Base-by-base conservation (phyloP, 805 yeast species). In the Kluyveromyces wickerhamii region DNA sequence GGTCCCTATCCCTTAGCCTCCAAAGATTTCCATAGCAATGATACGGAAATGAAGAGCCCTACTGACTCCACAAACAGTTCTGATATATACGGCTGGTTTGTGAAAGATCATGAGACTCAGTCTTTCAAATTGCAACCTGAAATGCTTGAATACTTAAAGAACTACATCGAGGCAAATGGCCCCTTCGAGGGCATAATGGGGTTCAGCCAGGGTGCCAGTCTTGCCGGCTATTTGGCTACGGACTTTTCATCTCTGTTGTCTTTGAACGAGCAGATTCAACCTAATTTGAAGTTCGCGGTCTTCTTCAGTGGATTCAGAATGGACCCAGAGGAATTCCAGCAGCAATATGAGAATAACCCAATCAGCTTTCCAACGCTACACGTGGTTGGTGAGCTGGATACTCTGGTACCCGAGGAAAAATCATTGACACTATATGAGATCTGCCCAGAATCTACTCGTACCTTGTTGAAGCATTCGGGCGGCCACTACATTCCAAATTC, bases 401-500 rank as follows among this genome's bases (percentile, higher is more conserved):
- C 95, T 0, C 79, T 89, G 9, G 95, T 92, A 1, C 69, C 77
- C 2, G 87, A 80, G 32, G 79, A 74, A 27, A 66, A 94, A 44
- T 69, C 80, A 0, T 54, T 71, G 58, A 56, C 62, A 3, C 63
- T 89, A n/a, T 77, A 65, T 42, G 69, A 74, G 7, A 62, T 66
- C 12, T 72, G 72, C 41, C 61, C 59, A 21, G 65, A 59, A 13
- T 51, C 48, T 3, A 56, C 57, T 13, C 59, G 83, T 14, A 66
- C 63, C 0, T 29, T 68, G 29, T 46, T 87, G 38, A 79, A 71
- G 42, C 98, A 89, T 52, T 94, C 96, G 4, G 97, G 97, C 34
- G 96, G 96, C 1, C 98, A 89, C 54, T 89, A 79, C 52, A 94
- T 89, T 24, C 98, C 98, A n/a, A 85, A 83, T 51, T 73, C 85